phyloP scores from a whole-genome alignment of 2,329 filamentous ascomycete species.

The Pseudofabraea citricarpa region DNA sequence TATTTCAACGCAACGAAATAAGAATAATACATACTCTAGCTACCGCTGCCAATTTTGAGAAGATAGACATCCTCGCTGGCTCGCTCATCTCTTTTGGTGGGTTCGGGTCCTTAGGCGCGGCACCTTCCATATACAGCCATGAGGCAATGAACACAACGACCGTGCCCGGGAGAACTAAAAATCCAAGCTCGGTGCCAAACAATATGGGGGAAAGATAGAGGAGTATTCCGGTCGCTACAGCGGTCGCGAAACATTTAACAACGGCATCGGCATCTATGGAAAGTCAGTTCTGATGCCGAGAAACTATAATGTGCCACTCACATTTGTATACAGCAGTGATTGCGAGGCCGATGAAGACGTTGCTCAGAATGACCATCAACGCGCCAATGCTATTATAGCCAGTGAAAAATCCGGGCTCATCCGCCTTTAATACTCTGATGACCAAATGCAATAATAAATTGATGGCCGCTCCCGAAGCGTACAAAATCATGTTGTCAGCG shows the following conservation, averaged over 20 bases:
- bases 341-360: constrained; percentile 31
- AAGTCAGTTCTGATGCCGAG: neutral
- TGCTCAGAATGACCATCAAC: constrained; percentile 28
- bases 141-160: constrained; percentile 27
- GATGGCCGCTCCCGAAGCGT: constrained; percentile 24
- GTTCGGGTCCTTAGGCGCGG: constrained; percentile 19
- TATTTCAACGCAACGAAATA: neutral
- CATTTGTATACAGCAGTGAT: constrained; percentile 32
- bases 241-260: constrained; percentile 30
- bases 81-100: constrained; percentile 7
- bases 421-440: constrained; percentile 17
- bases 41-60: constrained; percentile 3
- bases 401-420: constrained; percentile 21
- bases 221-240: constrained; percentile 27
- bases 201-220: constrained; percentile 28
- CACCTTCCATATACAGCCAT: constrained; percentile 28
- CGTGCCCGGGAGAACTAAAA: constrained; percentile 25
- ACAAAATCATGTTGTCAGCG: constrained; percentile 29
- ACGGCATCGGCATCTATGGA: constrained; percentile 28
- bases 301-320: constrained; percentile 9
- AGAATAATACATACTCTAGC: neutral
- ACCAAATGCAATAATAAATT: constrained; percentile 27
- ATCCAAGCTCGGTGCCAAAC: constrained; percentile 25
- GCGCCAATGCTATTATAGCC: constrained; percentile 21
- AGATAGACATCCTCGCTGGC: constrained; percentile 2